Evolutionary conservation across 2,329 filamentous ascomycete genomes (phyloP).

Genomic region (Penicillium vulpinum): DNA sequence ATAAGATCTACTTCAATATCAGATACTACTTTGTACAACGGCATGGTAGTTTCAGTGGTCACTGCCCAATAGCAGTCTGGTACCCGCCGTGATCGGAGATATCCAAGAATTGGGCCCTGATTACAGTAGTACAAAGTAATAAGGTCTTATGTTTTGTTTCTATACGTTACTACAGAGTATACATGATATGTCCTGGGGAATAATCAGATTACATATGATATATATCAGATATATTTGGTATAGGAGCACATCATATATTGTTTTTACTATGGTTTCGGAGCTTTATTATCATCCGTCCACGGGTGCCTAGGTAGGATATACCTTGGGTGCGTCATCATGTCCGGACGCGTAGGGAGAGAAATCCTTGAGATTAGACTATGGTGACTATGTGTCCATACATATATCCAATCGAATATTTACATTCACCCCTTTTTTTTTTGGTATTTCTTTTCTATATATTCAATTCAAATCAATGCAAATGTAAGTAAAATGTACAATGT

Average conservation of each 20-base stretch:
- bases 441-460: not conserved
- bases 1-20: constrained; percentile 5
- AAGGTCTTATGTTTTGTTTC: not conserved
- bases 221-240: not conserved
- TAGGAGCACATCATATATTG: not conserved
- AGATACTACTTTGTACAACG: not conserved
- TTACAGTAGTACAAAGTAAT: not conserved
- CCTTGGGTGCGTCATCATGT: constrained; percentile 3
- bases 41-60: not conserved
- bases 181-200: not conserved
- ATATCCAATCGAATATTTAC: not conserved
- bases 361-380: not conserved
- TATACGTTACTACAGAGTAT: not conserved
- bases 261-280: not conserved
- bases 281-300: constrained; percentile 5
- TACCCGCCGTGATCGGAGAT: constrained; percentile 1
- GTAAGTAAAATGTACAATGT: not conserved
- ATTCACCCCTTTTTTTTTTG: not conserved
- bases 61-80: not conserved
- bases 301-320: not conserved
- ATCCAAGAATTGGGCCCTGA: not conserved
- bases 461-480: not conserved
- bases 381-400: not conserved
- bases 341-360: constrained; percentile 1
- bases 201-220: constrained; percentile 3